Conservation (phyloP, 305 asterid species). For the Solanum hybrid region DNA sequence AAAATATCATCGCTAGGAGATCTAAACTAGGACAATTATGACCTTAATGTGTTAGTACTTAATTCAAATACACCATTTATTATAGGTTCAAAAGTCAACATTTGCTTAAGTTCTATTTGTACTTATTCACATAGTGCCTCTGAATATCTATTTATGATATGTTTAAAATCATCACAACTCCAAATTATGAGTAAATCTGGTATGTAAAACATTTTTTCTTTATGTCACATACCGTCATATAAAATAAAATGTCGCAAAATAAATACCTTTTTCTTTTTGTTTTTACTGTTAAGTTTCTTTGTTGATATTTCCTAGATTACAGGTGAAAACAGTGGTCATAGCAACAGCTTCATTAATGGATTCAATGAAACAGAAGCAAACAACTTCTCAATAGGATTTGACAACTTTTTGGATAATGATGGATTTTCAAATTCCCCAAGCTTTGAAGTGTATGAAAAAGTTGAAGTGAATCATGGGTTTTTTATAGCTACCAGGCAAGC, state of each 20-base stretch:
- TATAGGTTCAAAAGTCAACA: background rate
- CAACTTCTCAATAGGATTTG: slow-evolving; percentile 33
- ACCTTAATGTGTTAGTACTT: background rate
- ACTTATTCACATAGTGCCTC: background rate
- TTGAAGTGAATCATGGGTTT: slow-evolving; percentile 59
- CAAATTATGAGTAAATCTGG: too few relatives aligned
- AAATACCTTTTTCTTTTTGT: too few relatives aligned
- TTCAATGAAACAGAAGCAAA: slow-evolving; percentile 10
- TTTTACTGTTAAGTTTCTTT: background rate
- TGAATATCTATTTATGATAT: background rate
- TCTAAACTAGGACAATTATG: background rate
- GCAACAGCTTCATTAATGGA: slow-evolving; percentile 15
- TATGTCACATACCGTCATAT: background rate
- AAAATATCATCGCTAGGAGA: background rate
- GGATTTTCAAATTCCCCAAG: slow-evolving; percentile 41
- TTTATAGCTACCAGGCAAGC: slow-evolving; percentile 66
- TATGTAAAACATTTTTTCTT: background rate
- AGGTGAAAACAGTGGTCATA: slow-evolving; percentile 44
- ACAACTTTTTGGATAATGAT: slow-evolving; percentile 36
- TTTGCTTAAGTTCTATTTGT: background rate
- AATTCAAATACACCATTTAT: background rate
- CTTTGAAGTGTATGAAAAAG: slow-evolving; percentile 43
- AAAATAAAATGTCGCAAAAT: background rate
- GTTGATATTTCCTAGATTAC: background rate
- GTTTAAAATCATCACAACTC: background rate